A percentile compares a stretch with the other conserved stretches of the same genome.
Conservation (phyloP, 805 yeast genomes). For the Monosporozyma servazzii region DNA sequence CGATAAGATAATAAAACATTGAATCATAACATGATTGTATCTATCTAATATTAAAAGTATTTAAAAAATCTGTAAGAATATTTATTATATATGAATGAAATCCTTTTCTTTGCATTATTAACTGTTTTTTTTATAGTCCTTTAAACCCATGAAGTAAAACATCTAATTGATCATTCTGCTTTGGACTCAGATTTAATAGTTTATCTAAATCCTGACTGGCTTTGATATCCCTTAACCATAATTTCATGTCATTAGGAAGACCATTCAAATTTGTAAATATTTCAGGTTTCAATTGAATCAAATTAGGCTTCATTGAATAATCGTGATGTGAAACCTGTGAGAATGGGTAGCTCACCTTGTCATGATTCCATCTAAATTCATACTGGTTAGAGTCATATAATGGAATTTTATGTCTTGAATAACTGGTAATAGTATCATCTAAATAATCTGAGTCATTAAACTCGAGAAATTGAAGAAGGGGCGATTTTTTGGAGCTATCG, state of each 20-base stretch:
- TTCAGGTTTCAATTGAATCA: constrained; percentile 3
- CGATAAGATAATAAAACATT: constrained; percentile 9
- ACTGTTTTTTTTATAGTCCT: constrained; percentile 7
- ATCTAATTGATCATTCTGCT: constrained; percentile 13
- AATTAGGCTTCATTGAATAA: not conserved
- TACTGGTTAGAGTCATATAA: not conserved
- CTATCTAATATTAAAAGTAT: not conserved
- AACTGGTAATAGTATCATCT: not conserved
- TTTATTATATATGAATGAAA: not conserved
- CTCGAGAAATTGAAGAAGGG: not conserved
- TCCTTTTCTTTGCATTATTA: not conserved
- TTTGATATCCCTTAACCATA: constrained; percentile 12
- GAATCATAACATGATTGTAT: not conserved
- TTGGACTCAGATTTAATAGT: not conserved
- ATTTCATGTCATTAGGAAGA: constrained; percentile 12
- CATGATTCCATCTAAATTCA: not conserved
- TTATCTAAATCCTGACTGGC: constrained; percentile 1
- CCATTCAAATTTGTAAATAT: constrained; percentile 11
- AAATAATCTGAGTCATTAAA: not conserved
- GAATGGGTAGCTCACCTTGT: not conserved
- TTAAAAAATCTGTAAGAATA: not conserved
- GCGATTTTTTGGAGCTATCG: not conserved
- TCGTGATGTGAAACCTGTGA: not conserved
- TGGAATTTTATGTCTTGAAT: not conserved
- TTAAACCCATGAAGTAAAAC: constrained; percentile 22